Evolutionary conservation across 1,139 yeast genomes (phyloP).

Genomic region (Eremothecium gossypii): DNA sequence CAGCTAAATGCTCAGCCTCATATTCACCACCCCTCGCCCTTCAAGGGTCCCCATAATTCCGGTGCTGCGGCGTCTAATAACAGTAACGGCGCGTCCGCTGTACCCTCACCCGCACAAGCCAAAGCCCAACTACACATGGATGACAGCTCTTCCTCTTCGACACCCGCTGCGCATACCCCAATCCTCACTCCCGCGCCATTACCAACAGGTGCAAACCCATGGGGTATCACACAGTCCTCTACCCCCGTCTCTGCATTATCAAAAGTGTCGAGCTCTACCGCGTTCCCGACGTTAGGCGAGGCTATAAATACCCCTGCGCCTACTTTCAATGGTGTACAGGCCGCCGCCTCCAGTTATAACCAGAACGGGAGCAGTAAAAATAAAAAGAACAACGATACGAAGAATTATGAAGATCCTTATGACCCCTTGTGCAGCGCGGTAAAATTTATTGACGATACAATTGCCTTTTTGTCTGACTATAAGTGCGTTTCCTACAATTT

Average conservation of each 20-base stretch:
- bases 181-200: conserved; percentile 28
- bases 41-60: background rate
- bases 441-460: conserved; percentile 31
- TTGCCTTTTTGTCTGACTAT: conserved; percentile 26
- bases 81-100: conserved; percentile 7
- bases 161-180: conserved; percentile 22
- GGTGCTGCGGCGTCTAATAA: background rate
- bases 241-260: conserved; percentile 24
- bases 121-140: conserved; percentile 21
- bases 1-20: background rate
- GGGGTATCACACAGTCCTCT: conserved; percentile 29
- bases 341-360: conserved; percentile 10
- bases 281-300: conserved; percentile 67
- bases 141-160: conserved; percentile 6
- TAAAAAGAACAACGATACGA: conserved; percentile 22
- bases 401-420: conserved; percentile 27
- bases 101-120: conserved; percentile 24
- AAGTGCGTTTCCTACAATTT: conserved; percentile 29
- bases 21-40: conserved; percentile 3
- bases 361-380: conserved; percentile 7
- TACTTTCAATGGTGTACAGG: conserved; percentile 13
- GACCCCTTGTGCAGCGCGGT: conserved; percentile 30
- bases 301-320: conserved; percentile 28
- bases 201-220: conserved; percentile 29
- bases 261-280: conserved; percentile 42